phyloP scores from a whole-genome alignment of 345 rosid species.

The Lenwebbia sp. region DNA sequence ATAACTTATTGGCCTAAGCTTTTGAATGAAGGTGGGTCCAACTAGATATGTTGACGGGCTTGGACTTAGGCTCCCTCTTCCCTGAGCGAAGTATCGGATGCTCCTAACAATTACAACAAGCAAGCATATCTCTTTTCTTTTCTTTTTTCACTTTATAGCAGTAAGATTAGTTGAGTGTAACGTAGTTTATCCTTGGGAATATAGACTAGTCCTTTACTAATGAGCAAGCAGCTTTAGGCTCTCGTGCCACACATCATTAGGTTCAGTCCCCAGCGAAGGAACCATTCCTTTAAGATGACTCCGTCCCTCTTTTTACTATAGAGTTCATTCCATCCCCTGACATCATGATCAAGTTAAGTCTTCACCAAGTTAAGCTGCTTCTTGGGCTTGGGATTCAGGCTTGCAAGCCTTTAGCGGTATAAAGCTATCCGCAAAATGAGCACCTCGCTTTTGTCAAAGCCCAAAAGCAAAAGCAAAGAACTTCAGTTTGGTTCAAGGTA shows the following conservation, averaged over 20 bases:
- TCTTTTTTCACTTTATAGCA: not conserved
- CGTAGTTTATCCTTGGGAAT: not conserved
- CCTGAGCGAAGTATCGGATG: not conserved
- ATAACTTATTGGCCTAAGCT: too few relatives aligned
- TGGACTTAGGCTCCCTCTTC: not conserved
- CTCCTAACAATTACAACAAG: not conserved
- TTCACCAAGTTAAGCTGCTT: too few relatives aligned
- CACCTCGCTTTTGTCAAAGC: not conserved
- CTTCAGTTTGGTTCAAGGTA: not conserved
- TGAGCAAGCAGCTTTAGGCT: not conserved
- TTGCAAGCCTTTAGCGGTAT: too few relatives aligned
- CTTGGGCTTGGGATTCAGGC: too few relatives aligned
- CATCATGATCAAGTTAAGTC: too few relatives aligned
- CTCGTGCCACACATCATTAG: not conserved
- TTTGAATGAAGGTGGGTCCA: too few relatives aligned
- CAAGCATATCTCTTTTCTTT: not conserved
- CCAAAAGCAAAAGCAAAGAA: not conserved
- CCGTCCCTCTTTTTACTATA: fast-evolving
- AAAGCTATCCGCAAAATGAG: too few relatives aligned
- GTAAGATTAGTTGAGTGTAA: not conserved
- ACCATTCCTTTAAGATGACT: not conserved
- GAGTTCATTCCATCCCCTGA: not conserved
- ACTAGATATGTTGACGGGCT: too few relatives aligned
- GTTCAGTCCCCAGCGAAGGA: not conserved
- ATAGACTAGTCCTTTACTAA: not conserved